phyloP scores from a whole-genome alignment of 73 alveolate genomes.

The Breviolum minutum region DNA sequence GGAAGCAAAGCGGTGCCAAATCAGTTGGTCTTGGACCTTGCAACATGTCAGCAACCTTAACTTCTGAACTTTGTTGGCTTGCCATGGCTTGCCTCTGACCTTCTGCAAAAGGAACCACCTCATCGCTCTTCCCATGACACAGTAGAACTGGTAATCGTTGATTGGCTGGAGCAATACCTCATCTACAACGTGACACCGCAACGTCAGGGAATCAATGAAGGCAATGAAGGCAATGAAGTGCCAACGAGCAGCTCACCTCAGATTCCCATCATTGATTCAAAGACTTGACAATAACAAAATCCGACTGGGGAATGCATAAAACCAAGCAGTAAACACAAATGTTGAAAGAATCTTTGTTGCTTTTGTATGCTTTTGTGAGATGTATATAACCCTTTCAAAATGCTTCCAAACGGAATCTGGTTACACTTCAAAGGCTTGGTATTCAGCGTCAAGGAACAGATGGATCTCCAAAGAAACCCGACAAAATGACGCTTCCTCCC shows the following conservation, averaged over 20 bases:
- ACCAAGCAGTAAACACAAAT: too few species aligned
- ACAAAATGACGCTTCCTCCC: constrained; percentile 42
- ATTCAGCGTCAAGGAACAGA: background rate
- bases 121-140: constrained; percentile 63
- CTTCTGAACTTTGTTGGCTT: background rate
- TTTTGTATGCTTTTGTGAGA: too few species aligned
- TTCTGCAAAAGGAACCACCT: constrained; percentile 64
- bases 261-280: background rate
- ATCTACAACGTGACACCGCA: background rate
- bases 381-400: too few species aligned
- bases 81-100: constrained; percentile 57
- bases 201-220: background rate
- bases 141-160: constrained; percentile 29
- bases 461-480: constrained; percentile 72
- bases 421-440: too few species aligned
- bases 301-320: too few species aligned
- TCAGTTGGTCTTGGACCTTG: background rate
- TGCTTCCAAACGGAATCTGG: too few species aligned
- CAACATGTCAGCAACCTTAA: background rate
- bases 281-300: background rate
- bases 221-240: background rate
- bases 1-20: background rate
- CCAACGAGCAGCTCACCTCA: constrained; percentile 22
- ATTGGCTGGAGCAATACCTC: constrained; percentile 49
- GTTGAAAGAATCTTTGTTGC: too few species aligned